Base-by-base conservation (phyloP, 2,329 filamentous ascomycete genomes). In the Remersonia thermophila region DNA sequence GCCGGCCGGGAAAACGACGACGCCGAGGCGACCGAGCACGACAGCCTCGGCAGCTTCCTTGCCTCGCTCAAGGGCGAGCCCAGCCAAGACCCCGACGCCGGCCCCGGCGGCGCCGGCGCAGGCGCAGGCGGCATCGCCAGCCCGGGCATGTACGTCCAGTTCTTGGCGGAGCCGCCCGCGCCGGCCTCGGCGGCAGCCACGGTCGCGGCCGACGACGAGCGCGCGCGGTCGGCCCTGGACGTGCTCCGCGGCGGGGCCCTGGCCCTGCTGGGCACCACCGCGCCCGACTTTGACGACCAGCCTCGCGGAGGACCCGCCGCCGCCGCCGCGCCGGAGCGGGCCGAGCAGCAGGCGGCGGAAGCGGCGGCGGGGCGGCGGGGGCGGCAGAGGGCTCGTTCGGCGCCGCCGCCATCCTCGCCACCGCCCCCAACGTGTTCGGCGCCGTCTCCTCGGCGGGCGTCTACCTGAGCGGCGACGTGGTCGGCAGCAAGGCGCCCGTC, bases 81-180 rank as follows among this genome's bases (percentile, higher is more conserved):
- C n/a, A n/a, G n/a, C n/a, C n/a, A n/a, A n/a, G n/a, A n/a, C n/a
- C n/a, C n/a, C n/a, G n/a, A 30, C 52, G 47, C 33, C 52, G 3
- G 56, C 72, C 6, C 5, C 20, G 20, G 9, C 20, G n/a, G n/a
- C 20, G 20, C 5, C 20, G 9, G 9, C 20, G 20, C 20, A 5
- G 20, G 20, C 5, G 20, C 5, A 9, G 65, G 65, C 7, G 69
- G 73, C 30, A 66, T 83, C 37, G 73, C 75, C 5, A 66, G 67
- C 17, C 66, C 74, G 4, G 80, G 77, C 7, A 75, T 80, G 11
- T 69, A 59, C 32, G 68, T 89, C 14, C 73, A 80, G 50, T 84
- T 83, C 51, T 75, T 80, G 46, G 62, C 72, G 33, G 39, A 47
- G 33, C 45, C 38, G 14, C 20, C 34, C n/a, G 30, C 30, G 27